These are phyloP conservation scores for Neodidymelliopsis sp. DNA, from an alignment of 2,329 filamentous ascomycete genomes.

Conservation along the genomic window DNA sequence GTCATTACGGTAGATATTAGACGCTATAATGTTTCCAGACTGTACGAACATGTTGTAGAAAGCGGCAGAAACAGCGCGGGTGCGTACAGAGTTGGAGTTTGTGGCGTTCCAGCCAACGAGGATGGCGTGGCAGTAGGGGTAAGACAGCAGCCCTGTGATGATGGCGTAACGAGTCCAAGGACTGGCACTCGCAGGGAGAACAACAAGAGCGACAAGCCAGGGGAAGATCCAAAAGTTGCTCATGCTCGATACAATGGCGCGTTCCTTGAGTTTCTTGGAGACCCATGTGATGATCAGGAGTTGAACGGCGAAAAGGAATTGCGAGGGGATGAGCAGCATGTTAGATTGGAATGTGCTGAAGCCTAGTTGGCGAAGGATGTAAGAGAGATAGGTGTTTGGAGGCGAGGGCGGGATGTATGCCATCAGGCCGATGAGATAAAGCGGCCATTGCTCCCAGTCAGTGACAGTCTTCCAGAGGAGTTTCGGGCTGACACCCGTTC, in stretches of 20 bases:
- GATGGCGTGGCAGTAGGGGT: constrained; percentile 61
- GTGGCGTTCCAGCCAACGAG: constrained; percentile 50
- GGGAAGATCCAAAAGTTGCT: constrained; percentile 68
- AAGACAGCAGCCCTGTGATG: constrained; percentile 58
- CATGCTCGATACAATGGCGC: constrained; percentile 56
- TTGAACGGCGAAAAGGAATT: constrained; percentile 49
- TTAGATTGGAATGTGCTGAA: constrained; percentile 70
- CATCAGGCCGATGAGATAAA: constrained; percentile 52
- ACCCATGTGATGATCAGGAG: constrained; percentile 56
- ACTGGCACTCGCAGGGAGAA: constrained; percentile 54
- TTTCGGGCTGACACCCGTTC: constrained; percentile 31
- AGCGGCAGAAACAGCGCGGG: constrained; percentile 51
- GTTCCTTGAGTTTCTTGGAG: constrained; percentile 56
- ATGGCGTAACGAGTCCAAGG: constrained; percentile 62
- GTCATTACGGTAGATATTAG: constrained; percentile 58
- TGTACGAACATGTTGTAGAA: constrained; percentile 57
- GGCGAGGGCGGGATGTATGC: constrained; percentile 47
- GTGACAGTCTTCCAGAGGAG: constrained; percentile 33
- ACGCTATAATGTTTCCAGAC: constrained; percentile 55
- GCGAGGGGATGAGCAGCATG: constrained; percentile 65
- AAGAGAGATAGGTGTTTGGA: constrained; percentile 55
- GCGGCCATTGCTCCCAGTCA: constrained; percentile 45
- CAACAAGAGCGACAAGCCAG: constrained; percentile 61
- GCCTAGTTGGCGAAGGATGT: constrained; percentile 65
- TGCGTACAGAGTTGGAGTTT: constrained; percentile 51